A percentile compares a stretch with the other conserved stretches of the same genome.
Evolutionary conservation across 176 grass and related monocot genomes (phyloP).

Genomic region (Otatea glauca): DNA sequence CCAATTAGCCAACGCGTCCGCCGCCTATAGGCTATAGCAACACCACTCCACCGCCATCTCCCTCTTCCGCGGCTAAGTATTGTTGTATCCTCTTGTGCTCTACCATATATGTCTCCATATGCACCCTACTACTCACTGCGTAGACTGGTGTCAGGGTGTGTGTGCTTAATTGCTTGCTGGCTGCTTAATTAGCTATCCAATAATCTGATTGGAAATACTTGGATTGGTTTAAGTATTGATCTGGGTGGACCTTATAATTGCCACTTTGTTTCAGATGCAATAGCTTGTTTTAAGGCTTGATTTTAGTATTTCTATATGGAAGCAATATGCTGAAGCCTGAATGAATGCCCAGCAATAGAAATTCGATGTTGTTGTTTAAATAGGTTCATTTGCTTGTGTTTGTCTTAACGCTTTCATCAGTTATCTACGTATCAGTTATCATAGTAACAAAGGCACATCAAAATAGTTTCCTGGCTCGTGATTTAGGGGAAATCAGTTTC

Average conservation of each 20-base stretch:
- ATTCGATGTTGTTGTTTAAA: not conserved
- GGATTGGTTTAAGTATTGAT: not conserved
- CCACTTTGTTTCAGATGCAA: not conserved
- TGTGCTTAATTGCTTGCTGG: not conserved
- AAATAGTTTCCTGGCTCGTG: not conserved
- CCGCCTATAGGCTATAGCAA: not conserved
- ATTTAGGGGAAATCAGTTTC: not conserved
- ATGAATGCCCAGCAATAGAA: not conserved
- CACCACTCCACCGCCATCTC: not conserved
- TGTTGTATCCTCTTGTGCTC: conserved; percentile 22
- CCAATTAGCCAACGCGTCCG: not conserved
- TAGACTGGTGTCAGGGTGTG: not conserved
- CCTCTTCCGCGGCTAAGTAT: not conserved
- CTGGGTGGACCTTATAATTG: not conserved
- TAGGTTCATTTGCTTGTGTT: not conserved
- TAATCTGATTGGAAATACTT: conserved; percentile 36
- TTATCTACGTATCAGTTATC: not conserved
- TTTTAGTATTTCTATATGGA: not conserved
- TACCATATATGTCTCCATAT: not conserved
- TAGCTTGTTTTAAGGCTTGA: not conserved
- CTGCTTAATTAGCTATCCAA: not conserved
- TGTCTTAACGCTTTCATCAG: not conserved
- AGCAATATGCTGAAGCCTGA: not conserved
- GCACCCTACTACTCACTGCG: not conserved
- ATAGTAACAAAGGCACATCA: not conserved